Conservation (phyloP, 352 stramenopile genomes). For the Globisporangium paroecandrum region DNA sequence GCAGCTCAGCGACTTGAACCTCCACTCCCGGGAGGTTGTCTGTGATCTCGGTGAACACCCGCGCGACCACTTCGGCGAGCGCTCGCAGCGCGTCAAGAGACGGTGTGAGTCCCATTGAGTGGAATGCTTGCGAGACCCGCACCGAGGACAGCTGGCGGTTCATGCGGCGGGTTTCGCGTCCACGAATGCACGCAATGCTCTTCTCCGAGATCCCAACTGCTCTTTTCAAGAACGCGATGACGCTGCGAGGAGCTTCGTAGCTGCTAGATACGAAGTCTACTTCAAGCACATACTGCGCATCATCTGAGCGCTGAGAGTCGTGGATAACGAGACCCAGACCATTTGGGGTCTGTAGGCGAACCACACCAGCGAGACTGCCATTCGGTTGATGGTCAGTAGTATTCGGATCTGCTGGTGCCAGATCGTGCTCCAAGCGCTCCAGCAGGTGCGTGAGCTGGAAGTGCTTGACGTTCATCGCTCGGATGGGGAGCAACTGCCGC, state of each 20-base stretch:
- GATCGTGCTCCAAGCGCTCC: constrained; percentile 6
- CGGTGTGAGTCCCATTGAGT: constrained; percentile 46
- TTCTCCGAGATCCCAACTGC: constrained; percentile 35
- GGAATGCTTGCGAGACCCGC: constrained; percentile 23
- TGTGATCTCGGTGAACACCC: constrained; percentile 46
- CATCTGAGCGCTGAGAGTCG: constrained; percentile 20
- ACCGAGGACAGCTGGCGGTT: constrained; percentile 27
- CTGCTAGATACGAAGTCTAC: constrained; percentile 25
- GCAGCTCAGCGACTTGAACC: constrained; percentile 55
- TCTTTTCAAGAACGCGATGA: constrained; percentile 29
- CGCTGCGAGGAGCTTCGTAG: constrained; percentile 10
- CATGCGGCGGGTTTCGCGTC: constrained; percentile 34
- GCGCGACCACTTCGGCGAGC: constrained; percentile 37
- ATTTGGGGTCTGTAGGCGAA: constrained; percentile 22
- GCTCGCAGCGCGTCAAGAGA: constrained; percentile 47
- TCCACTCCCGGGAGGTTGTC: constrained; percentile 49
- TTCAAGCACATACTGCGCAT: constrained; percentile 41
- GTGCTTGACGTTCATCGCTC: constrained; percentile 68
- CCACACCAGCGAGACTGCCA: background rate
- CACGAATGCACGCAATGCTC: constrained; percentile 49
- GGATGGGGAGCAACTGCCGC: constrained; percentile 54
- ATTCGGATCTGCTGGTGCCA: background rate
- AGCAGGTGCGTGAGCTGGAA: constrained; percentile 52
- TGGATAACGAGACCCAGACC: constrained; percentile 32
- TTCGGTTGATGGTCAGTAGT: background rate